Base-by-base conservation (phyloP, 768 basidiomycete species). In the Cystobasidium onofrii region DNA sequence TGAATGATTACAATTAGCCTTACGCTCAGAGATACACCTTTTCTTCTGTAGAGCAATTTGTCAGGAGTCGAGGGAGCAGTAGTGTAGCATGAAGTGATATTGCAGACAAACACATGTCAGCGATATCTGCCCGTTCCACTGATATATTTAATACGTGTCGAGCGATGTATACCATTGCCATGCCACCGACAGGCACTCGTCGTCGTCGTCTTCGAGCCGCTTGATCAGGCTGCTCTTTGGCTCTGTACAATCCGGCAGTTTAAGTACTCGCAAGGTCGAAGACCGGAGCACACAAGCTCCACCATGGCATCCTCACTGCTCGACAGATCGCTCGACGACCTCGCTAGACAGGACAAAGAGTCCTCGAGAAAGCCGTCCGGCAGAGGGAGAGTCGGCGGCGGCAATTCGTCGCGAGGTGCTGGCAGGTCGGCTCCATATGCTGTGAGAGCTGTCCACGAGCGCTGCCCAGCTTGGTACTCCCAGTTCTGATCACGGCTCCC, bases 271-370 rank as follows among this genome's bases (percentile, higher is more conserved):
- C 41, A 43, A 43, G 18, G n/a, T 15, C 39, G 15, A 39, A 39
- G 39, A 6, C 15, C 46, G 20, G 10, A 50, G 46, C 46, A 9
- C 13, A 29, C 25, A 64, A 34, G 20, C 20, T 6, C 63, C 31
- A 67, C 33, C 9, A 71, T 71, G 69, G 34, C 63, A 27, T 34
- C 50, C n/a, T 71, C 69, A 34, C 34, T 71, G 7, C 69, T 71
- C 52, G 69, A 71, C 54, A 52, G 39, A 34, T 71, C 69, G 15
- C 69, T 71, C n/a, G 69, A 71, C 39, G 69, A 71, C 29, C n/a
- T 71, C 9, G 25, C 69, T 4, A 55, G 36, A 25, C 50, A 71
- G 52, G 54, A 60, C 10, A 60, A 55, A 25, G 65, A 29, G 17
- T 33, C 41, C 25, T 17, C 41, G 3, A n/a, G 36, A 44, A 31